Evolutionary conservation across 1,284 basidiomycete species (phyloP), one percentile per base, ranked within the genome.

Genomic region (Cryptococcus sp.): DNA sequence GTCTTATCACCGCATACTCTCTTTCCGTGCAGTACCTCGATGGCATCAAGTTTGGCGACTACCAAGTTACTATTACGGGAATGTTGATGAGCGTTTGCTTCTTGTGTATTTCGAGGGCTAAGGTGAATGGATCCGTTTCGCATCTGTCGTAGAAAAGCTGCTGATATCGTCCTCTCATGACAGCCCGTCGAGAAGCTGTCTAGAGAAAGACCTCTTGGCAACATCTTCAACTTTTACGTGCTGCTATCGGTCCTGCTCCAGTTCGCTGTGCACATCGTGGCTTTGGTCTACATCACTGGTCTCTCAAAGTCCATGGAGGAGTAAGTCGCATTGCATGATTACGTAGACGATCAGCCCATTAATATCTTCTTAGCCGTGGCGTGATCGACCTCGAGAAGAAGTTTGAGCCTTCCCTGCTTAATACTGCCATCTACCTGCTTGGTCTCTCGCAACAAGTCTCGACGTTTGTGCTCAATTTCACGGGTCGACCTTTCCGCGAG

Each of bases 21-120:
- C 82, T 97, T 62, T 93, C 90, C 69, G 94, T 97, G 23, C 93
- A 95, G 78, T 96, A 97, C 74, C 83, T 97, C 17, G 93, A 97
- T 66, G 94, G 93, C 25, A 95, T 97, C 84, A 97, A 97, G 79
- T 96, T 93, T 78, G 94, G 94, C 25, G 93, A 97, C 77, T 97
- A 97, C 75, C 91, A 95, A 73, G 88, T 93, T 19, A 93, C 91
- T 1, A 86, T 94, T 61, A 93, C 88, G 1, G 92, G 93, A 22
- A 93, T 96, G 87, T 82, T 96, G 71, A 95, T 96, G 93, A 92
- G 90, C 31, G 90, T 96, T 27, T 97, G 93, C 78, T 97, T 97
- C 86, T 81, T 95, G 77, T 96, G 91, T 75, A 96, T 96, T 62
- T 96, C 93, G 47, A 86, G 93, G 10, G 93, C 93, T n/a, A 92